phyloP scores from a whole-genome alignment of 73 alveolate species.

The Paramecium biaurelia region DNA sequence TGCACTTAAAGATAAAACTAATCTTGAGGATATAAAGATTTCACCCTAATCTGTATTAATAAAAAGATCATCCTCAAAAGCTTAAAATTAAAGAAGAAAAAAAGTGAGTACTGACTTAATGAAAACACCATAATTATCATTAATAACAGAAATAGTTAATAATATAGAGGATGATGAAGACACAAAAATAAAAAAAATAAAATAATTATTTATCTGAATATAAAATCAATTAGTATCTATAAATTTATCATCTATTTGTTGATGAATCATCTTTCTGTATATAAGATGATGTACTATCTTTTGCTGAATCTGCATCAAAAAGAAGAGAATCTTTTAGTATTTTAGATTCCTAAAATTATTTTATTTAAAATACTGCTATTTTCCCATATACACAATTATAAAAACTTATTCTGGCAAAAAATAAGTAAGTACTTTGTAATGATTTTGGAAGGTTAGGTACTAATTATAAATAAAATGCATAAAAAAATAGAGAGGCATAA shows the following conservation, averaged over 20 bases:
- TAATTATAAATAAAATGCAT: neutral
- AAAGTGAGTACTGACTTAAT: neutral
- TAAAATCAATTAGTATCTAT: neutral
- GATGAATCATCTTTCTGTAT: neutral
- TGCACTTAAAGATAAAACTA: neutral
- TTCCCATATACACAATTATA: neutral
- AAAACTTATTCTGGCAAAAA: neutral
- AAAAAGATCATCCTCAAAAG: neutral
- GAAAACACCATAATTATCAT: neutral
- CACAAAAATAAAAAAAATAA: neutral
- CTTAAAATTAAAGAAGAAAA: neutral
- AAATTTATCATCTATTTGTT: neutral
- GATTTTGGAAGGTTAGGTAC: neutral
- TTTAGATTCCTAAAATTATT: neutral
- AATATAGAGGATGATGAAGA: slow-evolving; percentile 11
- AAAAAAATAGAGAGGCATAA: neutral
- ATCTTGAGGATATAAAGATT: neutral
- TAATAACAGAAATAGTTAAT: neutral
- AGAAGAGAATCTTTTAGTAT: neutral
- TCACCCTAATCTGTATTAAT: neutral
- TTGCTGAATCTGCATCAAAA: neutral
- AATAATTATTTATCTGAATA: neutral
- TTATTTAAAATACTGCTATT: neutral
- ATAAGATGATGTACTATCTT: neutral
- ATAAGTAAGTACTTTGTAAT: neutral